These are phyloP conservation scores for Xylaria sp. DNA, from an alignment of 2,329 filamentous ascomycete genomes.

Conservation along the genomic window DNA sequence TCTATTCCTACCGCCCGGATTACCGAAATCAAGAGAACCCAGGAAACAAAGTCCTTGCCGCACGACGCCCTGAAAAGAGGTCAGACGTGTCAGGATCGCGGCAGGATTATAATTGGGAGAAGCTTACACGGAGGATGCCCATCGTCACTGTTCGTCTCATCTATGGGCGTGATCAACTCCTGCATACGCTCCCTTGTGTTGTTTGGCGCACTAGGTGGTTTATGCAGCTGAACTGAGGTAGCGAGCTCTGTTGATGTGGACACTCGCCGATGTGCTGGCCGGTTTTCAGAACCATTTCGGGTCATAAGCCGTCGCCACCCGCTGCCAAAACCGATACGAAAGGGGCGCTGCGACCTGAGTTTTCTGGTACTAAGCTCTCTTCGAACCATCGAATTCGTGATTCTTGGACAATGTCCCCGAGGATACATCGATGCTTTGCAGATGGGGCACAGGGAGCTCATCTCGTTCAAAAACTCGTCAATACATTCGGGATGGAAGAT, in stretches of 20 bases:
- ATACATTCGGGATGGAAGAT: constrained; percentile 95
- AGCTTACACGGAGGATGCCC: constrained; percentile 48
- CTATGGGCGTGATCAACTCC: constrained; percentile 45
- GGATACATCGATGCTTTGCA: constrained; percentile 89
- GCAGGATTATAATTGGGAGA: neutral
- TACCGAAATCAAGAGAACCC: constrained; percentile 42
- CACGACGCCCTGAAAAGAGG: constrained; percentile 54
- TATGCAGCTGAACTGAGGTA: constrained; percentile 41
- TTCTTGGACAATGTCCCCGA: constrained; percentile 69
- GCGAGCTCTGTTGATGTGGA: constrained; percentile 36
- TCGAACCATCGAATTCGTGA: constrained; percentile 88
- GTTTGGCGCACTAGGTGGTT: constrained; percentile 32
- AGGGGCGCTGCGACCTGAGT: constrained; percentile 63
- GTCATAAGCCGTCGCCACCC: constrained; percentile 42
- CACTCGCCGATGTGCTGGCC: constrained; percentile 33
- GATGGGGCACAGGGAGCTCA: constrained; percentile 87
- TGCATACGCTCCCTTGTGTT: constrained; percentile 45
- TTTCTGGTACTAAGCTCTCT: constrained; percentile 76
- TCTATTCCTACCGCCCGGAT: constrained; percentile 2
- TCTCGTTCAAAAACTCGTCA: constrained; percentile 80
- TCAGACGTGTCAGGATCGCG: constrained; percentile 34
- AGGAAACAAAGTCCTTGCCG: constrained; percentile 57
- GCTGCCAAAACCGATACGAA: constrained; percentile 50
- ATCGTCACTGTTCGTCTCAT: constrained; percentile 49
- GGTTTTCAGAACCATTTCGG: constrained; percentile 40